Evolutionary conservation across 495 filamentous ascomycete genomes (phyloP), one percentile per base, ranked within the genome.

Genomic region (Neurospora intermedia): DNA sequence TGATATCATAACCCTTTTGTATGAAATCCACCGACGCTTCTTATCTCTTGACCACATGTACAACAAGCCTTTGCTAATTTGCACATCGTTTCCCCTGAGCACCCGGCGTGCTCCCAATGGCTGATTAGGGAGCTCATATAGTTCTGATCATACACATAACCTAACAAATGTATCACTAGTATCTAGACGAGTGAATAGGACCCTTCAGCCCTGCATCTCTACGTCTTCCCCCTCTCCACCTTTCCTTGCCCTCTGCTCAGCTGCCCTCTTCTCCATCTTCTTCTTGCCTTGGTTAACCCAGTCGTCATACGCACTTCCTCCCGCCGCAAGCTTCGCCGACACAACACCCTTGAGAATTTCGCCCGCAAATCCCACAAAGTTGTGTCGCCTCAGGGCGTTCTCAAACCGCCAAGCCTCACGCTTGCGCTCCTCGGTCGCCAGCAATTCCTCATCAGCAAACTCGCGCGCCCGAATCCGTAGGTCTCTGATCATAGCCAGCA

Each of bases 301-400:
- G 78, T 88, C 85, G 7, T 89, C 85, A 80, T 93, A 96, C 66
- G 83, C 87, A 31, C 88, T 85, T 23, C 87, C 90, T 8, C 87
- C 90, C 75, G 87, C 83, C 75, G 84, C 82, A 70, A 96, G 76
- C 84, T 97, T 97, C 75, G 78, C 74, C 75, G 82, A 84, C 48
- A 92, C 91, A 40, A 98, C 94, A 31, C 89, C 93, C 85, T 95
- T 96, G 76, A 97, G 81, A 70, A 97, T 85, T 86, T 98, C 96
- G 59, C 92, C 93, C 71, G 94, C 91, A 80, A 99, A 97, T 0
- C 94, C 96, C 20, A 99, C 91, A 83, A 99, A 98, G 79, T 99
- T 99, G 82, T 96, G 95, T 77, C 92, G 82, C 73, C 96, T 82
- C 79, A 99, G 84, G 39, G 94, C 93, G 83, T 99, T 98, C 88